phyloP scores from a whole-genome alignment of 2,329 filamentous ascomycete species.

The Fusarium fujikuroi region DNA sequence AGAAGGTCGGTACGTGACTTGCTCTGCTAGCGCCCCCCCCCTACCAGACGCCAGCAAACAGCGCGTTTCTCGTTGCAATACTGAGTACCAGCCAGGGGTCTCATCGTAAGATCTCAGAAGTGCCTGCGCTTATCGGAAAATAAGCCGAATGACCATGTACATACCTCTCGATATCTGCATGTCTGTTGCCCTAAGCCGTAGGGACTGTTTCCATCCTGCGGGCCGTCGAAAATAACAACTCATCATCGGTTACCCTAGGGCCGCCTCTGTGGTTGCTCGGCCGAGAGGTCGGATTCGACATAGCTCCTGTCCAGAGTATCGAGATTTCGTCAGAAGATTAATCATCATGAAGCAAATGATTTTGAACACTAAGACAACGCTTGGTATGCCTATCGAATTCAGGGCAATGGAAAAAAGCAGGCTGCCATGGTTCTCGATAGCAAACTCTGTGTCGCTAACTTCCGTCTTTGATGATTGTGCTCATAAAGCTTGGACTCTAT shows the following conservation, averaged over 20 bases:
- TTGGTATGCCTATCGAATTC: accelerated
- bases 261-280: background rate
- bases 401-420: background rate
- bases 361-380: background rate
- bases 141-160: background rate
- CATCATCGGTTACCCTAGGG: background rate
- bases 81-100: background rate
- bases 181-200: background rate
- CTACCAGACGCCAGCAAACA: accelerated
- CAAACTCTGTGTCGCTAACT: background rate
- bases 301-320: no score
- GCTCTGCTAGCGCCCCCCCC: background rate
- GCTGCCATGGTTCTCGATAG: no score
- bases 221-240: no score
- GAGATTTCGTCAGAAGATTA: no score
- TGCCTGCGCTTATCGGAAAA: background rate
- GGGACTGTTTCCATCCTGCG: background rate
- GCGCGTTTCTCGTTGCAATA: background rate
- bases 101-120: background rate
- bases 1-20: background rate
- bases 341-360: background rate
- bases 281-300: background rate
- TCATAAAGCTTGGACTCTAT: background rate
- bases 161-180: background rate
- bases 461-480: background rate